Percentiles rank a stretch among this genome's conserved stretches.
phyloP scores from a whole-genome alignment of 768 basidiomycete genomes.

The Lyophyllum atratum region DNA sequence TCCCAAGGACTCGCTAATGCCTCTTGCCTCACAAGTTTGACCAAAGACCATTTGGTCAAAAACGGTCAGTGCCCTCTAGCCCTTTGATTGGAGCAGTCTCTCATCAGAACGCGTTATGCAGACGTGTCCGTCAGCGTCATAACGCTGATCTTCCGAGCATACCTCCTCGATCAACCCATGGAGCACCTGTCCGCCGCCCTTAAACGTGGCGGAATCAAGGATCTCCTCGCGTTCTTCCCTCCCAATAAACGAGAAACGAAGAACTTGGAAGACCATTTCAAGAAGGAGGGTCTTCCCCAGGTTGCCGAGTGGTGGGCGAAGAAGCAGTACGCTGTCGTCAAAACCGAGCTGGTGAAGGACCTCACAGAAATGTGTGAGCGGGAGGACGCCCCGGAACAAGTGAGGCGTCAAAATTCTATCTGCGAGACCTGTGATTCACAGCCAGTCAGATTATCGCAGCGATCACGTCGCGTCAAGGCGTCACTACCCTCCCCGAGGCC shows the following conservation, averaged over 20 bases:
- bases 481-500: conserved; percentile 79
- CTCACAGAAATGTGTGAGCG: conserved; percentile 71
- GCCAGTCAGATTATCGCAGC: conserved; percentile 68
- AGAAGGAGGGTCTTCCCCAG: conserved; percentile 69
- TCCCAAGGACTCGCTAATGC: conserved; percentile 82
- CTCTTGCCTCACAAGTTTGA: conserved; percentile 76
- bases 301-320: conserved; percentile 96
- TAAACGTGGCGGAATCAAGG: conserved; percentile 83
- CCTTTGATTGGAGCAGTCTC: background rate
- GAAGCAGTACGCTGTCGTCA: conserved; percentile 81
- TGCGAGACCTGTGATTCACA: conserved; percentile 4
- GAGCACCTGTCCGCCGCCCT: conserved; percentile 85
- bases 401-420: conserved; percentile 32
- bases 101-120: conserved; percentile 30
- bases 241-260: conserved; percentile 75
- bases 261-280: conserved; percentile 85
- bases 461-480: conserved; percentile 73
- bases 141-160: conserved; percentile 79
- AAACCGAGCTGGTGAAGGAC: conserved; percentile 71
- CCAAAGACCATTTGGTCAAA: conserved; percentile 95
- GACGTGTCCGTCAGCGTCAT: conserved; percentile 79
- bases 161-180: conserved; percentile 81
- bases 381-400: conserved; percentile 69
- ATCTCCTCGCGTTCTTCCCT: conserved; percentile 88
- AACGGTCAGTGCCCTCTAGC: conserved; percentile 59